Base-by-base conservation (phyloP, 2,329 filamentous ascomycete species). In the Neocatenulostroma microsporum region DNA sequence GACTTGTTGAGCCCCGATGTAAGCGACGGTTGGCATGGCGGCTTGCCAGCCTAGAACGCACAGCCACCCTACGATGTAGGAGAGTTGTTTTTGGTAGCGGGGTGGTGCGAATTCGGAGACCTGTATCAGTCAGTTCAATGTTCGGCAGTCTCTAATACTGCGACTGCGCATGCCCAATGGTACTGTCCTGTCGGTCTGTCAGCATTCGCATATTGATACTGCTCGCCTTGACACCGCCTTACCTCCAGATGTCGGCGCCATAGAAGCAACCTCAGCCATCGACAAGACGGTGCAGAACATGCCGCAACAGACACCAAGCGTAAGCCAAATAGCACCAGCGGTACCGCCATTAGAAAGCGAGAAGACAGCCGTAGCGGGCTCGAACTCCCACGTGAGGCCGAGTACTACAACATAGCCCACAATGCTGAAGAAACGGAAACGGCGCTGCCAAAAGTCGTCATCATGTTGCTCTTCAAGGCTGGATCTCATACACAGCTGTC, bases 41-140 rank as follows among this genome's bases (percentile, higher is more conserved):
- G 41, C 45, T 33, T 57, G 54, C 54, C 54, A 58, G 4, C 53
- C 55, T 2, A 58, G 40, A 3, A 48, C 48, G 31, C 46, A 49
- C 2, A 57, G 43, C 51, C 51, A 58, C 23, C 66, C 71, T 29
- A 67, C 66, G 11, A 71, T 51, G 47, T 77, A 79, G 41, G 69
- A 74, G 2, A 76, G 55, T 21, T 70, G 64, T 38, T 69, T 73
- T 45, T 76, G 71, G 66, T 73, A 1, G 74, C 70, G 72, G 17
- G 36, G 21, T 20, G 64, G 64, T 6, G 63, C 60, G 20, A 67
- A 56, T 29, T 64, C 50, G 67, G 69, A 73, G 0, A 77, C 28
- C 70, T 73, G 72, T 76, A 46, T 76, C 73, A 72, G 15, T 72
- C 70, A 9, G 66, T 65, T 0, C n/a, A n/a, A n/a, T n/a, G n/a